A percentile compares a stretch with the other conserved stretches of the same genome.
Evolutionary conservation across 1,139 yeast genomes (phyloP).

Genomic region (Yamadazyma triangularis): DNA sequence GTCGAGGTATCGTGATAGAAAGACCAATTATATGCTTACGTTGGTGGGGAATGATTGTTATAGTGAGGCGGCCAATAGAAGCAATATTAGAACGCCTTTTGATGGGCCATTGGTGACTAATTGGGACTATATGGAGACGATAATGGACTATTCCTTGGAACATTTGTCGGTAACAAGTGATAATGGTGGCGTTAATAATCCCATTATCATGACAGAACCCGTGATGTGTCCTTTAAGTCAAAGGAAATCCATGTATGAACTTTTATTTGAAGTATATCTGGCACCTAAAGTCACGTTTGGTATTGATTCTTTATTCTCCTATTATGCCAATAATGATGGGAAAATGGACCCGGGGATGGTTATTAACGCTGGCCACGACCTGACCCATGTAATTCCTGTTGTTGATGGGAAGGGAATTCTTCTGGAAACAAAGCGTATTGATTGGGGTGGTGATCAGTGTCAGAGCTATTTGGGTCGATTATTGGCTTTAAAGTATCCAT

Average conservation of each 20-base stretch:
- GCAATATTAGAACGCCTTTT: constrained; percentile 72
- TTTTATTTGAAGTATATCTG: constrained; percentile 75
- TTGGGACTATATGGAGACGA: constrained; percentile 86
- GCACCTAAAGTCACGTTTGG: constrained; percentile 78
- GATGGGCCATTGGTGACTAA: constrained; percentile 85
- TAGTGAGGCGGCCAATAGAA: constrained; percentile 63
- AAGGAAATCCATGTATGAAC: constrained; percentile 70
- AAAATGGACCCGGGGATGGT: constrained; percentile 53
- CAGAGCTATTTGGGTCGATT: constrained; percentile 59
- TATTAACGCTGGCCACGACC: constrained; percentile 77
- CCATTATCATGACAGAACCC: constrained; percentile 77
- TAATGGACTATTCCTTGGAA: constrained; percentile 78
- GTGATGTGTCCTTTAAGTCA: constrained; percentile 69
- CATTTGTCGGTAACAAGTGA: constrained; percentile 65
- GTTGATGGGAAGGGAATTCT: constrained; percentile 61
- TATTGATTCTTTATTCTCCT: constrained; percentile 76
- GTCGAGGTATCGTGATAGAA: constrained; percentile 77
- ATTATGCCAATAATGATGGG: constrained; percentile 43
- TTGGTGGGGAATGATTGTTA: constrained; percentile 80
- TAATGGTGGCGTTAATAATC: constrained; percentile 60
- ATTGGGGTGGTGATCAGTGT: constrained; percentile 87
- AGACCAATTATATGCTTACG: constrained; percentile 57
- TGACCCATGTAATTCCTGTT: constrained; percentile 82
- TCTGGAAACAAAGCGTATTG: constrained; percentile 71
- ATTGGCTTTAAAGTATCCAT: constrained; percentile 81